Evolutionary conservation across 805 yeast genomes (phyloP).

Genomic region (Candida tibetensis): DNA sequence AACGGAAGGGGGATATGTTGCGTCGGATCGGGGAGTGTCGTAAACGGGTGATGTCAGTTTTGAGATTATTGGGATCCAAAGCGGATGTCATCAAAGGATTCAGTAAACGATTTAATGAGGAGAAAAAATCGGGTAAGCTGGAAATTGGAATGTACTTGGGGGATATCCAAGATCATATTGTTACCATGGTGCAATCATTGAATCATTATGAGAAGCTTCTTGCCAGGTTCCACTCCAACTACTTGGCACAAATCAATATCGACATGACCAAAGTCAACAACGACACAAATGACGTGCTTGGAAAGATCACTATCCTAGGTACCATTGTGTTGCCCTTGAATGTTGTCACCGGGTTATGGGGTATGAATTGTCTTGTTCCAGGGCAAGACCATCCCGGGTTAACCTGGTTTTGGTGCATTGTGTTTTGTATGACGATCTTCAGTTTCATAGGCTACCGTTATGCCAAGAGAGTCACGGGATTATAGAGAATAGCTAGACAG

Average conservation of each 20-base stretch:
- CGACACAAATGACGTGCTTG: conserved; percentile 94
- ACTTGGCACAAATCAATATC: conserved; percentile 92
- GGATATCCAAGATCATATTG: conserved; percentile 96
- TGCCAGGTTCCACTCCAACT: conserved; percentile 94
- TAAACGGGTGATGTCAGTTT: conserved; percentile 86
- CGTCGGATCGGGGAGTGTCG: conserved; percentile 94
- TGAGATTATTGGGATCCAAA: conserved; percentile 81
- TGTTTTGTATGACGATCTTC: conserved; percentile 33
- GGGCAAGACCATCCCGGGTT: conserved; percentile 62
- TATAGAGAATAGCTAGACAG: no score
- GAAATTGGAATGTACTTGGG: conserved; percentile 95
- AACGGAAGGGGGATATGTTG: conserved; percentile 90
- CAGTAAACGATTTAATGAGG: conserved; percentile 82
- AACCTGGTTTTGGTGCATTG: conserved; percentile 41
- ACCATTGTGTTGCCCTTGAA: conserved; percentile 94
- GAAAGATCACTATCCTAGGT: conserved; percentile 90
- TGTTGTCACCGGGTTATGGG: conserved; percentile 96
- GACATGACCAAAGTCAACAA: conserved; percentile 97
- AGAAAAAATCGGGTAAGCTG: conserved; percentile 12
- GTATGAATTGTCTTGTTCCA: conserved; percentile 96
- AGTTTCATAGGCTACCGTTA: conserved; percentile 38
- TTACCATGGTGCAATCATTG: conserved; percentile 93
- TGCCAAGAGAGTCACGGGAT: conserved; percentile 39
- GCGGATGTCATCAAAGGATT: conserved; percentile 98
- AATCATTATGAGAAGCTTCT: conserved; percentile 92